Evolutionary conservation across 1,139 yeast genomes (phyloP).

Genomic region (Pichia terricola): DNA sequence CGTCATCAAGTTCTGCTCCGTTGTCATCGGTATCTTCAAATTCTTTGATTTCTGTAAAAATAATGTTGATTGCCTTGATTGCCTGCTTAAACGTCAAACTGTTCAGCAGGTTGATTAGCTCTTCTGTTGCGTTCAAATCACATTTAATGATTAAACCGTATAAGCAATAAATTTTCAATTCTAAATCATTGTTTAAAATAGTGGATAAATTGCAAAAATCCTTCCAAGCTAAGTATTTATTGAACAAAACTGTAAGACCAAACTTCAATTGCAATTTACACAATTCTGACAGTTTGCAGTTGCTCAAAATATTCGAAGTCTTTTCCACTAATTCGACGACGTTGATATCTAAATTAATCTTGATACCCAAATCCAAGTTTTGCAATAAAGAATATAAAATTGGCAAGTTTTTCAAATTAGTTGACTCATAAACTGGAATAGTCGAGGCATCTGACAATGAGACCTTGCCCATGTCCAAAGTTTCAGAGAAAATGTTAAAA

Average conservation of each 20-base stretch:
- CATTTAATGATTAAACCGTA: slow-evolving; percentile 12
- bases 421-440: too few species aligned
- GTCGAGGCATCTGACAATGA: too few species aligned
- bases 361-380: slow-evolving; percentile 5
- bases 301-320: not conserved
- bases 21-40: slow-evolving; percentile 7
- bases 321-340: not conserved
- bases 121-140: slow-evolving; percentile 7
- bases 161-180: slow-evolving; percentile 10
- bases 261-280: slow-evolving; percentile 6
- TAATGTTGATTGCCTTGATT: slow-evolving; percentile 6
- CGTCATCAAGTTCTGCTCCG: not conserved
- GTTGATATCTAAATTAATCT: slow-evolving; percentile 1
- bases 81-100: slow-evolving; percentile 2
- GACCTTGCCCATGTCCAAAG: not conserved
- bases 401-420: not conserved
- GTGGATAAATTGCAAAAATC: not conserved
- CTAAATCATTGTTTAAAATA: not conserved
- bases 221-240: slow-evolving; percentile 9
- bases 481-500: slow-evolving; percentile 1
- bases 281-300: not conserved
- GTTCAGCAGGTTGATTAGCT: slow-evolving; percentile 1
- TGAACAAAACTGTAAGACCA: slow-evolving; percentile 7
- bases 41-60: slow-evolving; percentile 10
- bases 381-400: slow-evolving; percentile 5